A percentile compares a stretch with the other conserved stretches of the same genome.
phyloP scores from a whole-genome alignment of 2,329 filamentous ascomycete species.

The Colletotrichum lupini region DNA sequence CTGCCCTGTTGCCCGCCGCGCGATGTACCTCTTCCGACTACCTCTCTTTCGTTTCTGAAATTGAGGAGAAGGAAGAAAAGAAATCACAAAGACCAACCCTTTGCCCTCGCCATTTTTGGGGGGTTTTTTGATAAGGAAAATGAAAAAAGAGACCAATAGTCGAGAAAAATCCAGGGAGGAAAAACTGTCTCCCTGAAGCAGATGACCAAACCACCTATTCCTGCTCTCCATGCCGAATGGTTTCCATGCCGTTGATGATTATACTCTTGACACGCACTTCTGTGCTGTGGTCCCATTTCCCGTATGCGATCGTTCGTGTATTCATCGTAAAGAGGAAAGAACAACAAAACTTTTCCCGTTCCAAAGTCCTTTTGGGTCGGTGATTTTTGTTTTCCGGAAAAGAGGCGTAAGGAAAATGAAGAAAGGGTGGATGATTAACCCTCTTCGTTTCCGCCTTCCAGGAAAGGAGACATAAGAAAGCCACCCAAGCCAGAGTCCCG shows the following conservation, averaged over 20 bases:
- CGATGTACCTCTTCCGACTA: conserved; percentile 27
- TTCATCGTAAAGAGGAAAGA: conserved; percentile 12
- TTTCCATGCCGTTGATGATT: conserved; percentile 26
- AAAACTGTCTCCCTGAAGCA: conserved; percentile 10
- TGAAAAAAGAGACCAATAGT: background rate
- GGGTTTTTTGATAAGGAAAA: conserved; percentile 11
- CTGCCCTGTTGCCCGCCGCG: conserved; percentile 23
- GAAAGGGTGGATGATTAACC: background rate
- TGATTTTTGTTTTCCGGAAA: conserved; percentile 29
- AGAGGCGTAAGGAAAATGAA: conserved; percentile 6
- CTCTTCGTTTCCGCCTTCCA: background rate
- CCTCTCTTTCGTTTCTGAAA: conserved; percentile 19
- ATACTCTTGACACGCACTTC: conserved; percentile 16
- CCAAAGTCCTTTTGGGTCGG: conserved; percentile 25
- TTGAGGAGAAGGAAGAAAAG: conserved; percentile 3
- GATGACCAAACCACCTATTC: conserved; percentile 15
- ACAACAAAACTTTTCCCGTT: conserved; percentile 22
- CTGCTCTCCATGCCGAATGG: conserved; percentile 11
- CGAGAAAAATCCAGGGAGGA: background rate
- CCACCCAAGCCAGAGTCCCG: conserved; percentile 35
- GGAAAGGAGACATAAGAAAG: background rate
- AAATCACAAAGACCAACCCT: conserved; percentile 26
- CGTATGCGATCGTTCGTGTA: conserved; percentile 22
- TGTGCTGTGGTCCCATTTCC: conserved; percentile 23
- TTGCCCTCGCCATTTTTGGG: conserved; percentile 5